Percentiles rank a stretch among this genome's conserved stretches.
Conservation (phyloP, 1,139 yeast genomes). For the Debaryomyces robertsiae region DNA sequence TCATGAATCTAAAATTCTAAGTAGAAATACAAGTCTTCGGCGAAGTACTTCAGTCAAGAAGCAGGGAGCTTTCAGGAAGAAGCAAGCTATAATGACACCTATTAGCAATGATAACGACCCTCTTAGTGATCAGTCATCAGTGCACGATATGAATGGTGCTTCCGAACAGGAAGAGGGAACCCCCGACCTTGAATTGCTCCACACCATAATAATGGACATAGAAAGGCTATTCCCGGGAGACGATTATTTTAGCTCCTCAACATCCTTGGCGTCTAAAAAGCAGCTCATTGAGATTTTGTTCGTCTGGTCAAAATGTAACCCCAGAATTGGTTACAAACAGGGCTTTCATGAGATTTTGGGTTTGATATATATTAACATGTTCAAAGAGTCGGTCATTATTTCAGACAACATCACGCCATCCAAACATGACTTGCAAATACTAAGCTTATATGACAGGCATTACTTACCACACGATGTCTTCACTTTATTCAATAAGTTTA, state of each 20-base stretch:
- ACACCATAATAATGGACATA: constrained; percentile 62
- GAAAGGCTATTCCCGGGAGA: constrained; percentile 67
- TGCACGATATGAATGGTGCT: constrained; percentile 3
- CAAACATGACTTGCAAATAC: constrained; percentile 36
- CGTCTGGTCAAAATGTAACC: constrained; percentile 56
- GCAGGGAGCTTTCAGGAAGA: constrained; percentile 15
- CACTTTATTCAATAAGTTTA: constrained; percentile 45
- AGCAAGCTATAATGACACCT: constrained; percentile 18
- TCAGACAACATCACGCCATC: constrained; percentile 39
- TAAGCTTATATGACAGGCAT: constrained; percentile 40
- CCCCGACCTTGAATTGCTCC: constrained; percentile 29
- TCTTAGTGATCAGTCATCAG: constrained; percentile 7
- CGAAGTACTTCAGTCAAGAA: constrained; percentile 11
- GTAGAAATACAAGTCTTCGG: constrained; percentile 18
- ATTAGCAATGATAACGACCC: constrained; percentile 12
- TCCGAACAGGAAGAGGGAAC: constrained; percentile 11
- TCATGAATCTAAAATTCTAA: constrained; percentile 23
- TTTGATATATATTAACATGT: constrained; percentile 53
- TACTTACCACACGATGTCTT: constrained; percentile 51
- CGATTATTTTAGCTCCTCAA: constrained; percentile 42
- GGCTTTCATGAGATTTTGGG: constrained; percentile 74
- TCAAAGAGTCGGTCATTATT: constrained; percentile 40
- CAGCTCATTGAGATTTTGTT: constrained; percentile 55
- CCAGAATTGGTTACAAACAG: constrained; percentile 61
- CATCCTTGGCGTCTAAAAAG: constrained; percentile 28